Base-by-base conservation (phyloP, 352 stramenopile species). In the Globisporangium echinulatum region DNA sequence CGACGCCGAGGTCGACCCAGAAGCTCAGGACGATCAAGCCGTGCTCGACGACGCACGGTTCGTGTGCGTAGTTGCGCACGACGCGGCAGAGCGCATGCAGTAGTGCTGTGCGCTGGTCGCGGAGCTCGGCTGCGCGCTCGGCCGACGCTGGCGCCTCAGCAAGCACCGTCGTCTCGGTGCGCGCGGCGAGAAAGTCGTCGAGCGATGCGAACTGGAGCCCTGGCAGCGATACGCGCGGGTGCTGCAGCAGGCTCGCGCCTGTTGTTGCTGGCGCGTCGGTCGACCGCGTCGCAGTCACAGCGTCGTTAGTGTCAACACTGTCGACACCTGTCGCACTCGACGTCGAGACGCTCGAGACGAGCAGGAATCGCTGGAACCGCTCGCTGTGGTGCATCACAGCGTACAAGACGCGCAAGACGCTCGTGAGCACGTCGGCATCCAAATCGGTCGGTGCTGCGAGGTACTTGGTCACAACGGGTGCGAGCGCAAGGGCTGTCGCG, bases 391-490 rank as follows among this genome's bases (percentile, higher is more conserved):
- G 69, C 56, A 83, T 79, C 39, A 87, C 56, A 40, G 62, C 68
- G 54, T 81, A 82, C 63, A 85, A 69, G 42, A 85, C 67, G 42
- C 73, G 65, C 56, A 87, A 52, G 5, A 82, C 71, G 62, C 77
- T 84, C 49, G 66, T 73, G 33, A 80, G 65, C 33, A 84, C 54
- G 0, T 66, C 25, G 8, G 49, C 50, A n/a, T 79, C 68, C 51
- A 85, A 46, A 56, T 85, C 73, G 8, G 56, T 74, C 33, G 63
- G 67, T 1, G 72, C 67, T 2, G 63, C 66, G 19, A 87, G 64
- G 33, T 84, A 85, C 39, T 77, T 78, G n/a, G 80, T 66, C 10
- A 87, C 64, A 15, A 85, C 75, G 7, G 75, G 75, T 9, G 61
- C 67, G 44, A 87, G 65, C 10, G 64, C 73, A 14, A 77, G 63